A percentile compares a stretch with the other conserved stretches of the same genome.
These are phyloP conservation scores for Suillus subalutaceus DNA, from an alignment of 768 basidiomycete species.

Conservation along the genomic window DNA sequence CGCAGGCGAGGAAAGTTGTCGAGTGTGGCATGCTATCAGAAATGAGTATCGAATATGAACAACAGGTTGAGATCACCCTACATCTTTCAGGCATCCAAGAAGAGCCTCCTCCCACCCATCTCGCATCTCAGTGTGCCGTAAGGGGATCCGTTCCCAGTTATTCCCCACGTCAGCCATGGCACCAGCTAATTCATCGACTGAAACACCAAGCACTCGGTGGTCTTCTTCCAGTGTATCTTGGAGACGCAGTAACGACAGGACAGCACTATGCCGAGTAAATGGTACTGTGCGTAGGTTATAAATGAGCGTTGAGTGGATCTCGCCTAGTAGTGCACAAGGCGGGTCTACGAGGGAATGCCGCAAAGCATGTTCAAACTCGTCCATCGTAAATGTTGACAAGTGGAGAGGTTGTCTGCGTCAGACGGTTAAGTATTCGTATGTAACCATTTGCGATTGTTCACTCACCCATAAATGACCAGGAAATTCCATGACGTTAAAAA, in stretches of 20 bases:
- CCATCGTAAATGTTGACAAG: slow-evolving; percentile 86
- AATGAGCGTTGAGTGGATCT: slow-evolving; percentile 87
- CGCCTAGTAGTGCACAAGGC: slow-evolving; percentile 77
- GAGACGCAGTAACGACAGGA: slow-evolving; percentile 59
- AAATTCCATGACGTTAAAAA: slow-evolving; percentile 96
- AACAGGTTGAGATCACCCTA: slow-evolving; percentile 45
- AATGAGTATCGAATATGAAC: slow-evolving; percentile 4
- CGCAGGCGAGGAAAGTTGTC: slow-evolving; percentile 74
- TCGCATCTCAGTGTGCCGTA: slow-evolving; percentile 72
- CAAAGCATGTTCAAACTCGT: slow-evolving; percentile 89
- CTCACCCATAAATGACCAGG: slow-evolving; percentile 90
- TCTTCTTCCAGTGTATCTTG: slow-evolving; percentile 47
- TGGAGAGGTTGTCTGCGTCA: slow-evolving; percentile 76
- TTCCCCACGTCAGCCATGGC: slow-evolving; percentile 83
- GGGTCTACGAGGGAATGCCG: slow-evolving; percentile 73
- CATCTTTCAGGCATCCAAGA: slow-evolving; percentile 87
- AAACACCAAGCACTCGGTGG: slow-evolving; percentile 52
- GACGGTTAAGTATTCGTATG: slow-evolving; percentile 8
- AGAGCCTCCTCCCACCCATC: slow-evolving; percentile 93
- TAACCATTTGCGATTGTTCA: slow-evolving; percentile 9
- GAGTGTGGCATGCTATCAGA: slow-evolving; percentile 69
- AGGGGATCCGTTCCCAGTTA: slow-evolving; percentile 81
- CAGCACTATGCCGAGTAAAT: slow-evolving; percentile 74
- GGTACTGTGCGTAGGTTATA: slow-evolving; percentile 86
- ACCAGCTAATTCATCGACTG: slow-evolving; percentile 61